phyloP scores from a whole-genome alignment of 2,329 filamentous ascomycete species.

The Paramyrothecium roridum region DNA sequence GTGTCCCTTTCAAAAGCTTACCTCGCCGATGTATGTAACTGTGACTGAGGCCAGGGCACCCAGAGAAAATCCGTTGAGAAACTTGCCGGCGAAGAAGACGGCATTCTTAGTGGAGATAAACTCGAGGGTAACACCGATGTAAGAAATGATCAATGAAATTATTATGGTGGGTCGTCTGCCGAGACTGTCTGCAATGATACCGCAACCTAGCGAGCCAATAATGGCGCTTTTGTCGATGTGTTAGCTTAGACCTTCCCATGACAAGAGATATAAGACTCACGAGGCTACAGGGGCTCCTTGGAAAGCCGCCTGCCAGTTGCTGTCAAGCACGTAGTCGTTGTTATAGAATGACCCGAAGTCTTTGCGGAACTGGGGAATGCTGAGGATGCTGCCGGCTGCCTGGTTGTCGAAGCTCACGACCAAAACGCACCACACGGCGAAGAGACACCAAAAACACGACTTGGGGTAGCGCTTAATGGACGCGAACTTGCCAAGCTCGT shows the following conservation, averaged over 20 bases:
- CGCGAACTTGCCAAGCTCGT: slow-evolving; percentile 14
- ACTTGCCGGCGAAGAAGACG: slow-evolving; percentile 16
- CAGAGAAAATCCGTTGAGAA: slow-evolving; percentile 13
- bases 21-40: slow-evolving; percentile 12
- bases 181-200: slow-evolving; percentile 13
- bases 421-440: slow-evolving; percentile 34
- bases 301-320: slow-evolving; percentile 42
- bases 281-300: slow-evolving; percentile 36
- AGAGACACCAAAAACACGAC: slow-evolving; percentile 30
- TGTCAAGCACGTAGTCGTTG: slow-evolving; percentile 33
- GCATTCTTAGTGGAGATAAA: slow-evolving; percentile 9
- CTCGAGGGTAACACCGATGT: slow-evolving; percentile 12
- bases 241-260: neutral
- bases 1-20: too few species aligned
- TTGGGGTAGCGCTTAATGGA: slow-evolving; percentile 20
- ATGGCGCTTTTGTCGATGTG: neutral
- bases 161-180: slow-evolving; percentile 12
- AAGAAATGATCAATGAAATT: slow-evolving; percentile 6
- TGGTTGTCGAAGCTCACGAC: slow-evolving; percentile 38
- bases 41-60: slow-evolving; percentile 11
- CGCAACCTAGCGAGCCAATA: slow-evolving; percentile 11
- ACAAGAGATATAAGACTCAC: slow-evolving; percentile 10
- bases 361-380: slow-evolving; percentile 41
- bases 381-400: slow-evolving; percentile 35
- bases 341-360: slow-evolving; percentile 36